Evolutionary conservation across 108 stramenopile genomes (phyloP), one percentile per base, ranked within the genome.

Genomic region (Cyclostephanos invisitatus): DNA sequence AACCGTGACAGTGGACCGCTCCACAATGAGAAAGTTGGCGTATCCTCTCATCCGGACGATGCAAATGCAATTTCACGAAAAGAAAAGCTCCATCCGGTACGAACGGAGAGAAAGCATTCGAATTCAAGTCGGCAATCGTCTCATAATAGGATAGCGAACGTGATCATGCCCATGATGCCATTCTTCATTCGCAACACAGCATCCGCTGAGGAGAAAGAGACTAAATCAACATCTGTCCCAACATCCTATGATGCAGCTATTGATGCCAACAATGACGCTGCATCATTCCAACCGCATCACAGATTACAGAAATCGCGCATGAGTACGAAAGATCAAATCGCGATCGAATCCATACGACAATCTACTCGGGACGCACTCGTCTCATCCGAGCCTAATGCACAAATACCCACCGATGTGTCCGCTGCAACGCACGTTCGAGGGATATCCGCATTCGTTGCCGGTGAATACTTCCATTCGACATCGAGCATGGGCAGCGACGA

Each of bases 401-500:
- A 37, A 61, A 61, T 44, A 40, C 21, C 36, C 2, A 21, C 60
- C 38, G 29, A 61, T 29, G 10, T n/a, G 28, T 14, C 60, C 29
- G 7, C 56, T n/a, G 11, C 7, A 29, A 12, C 56, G 28, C 4
- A 28, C 27, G 37, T 61, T 37, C 37, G 18, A 42, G 18, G 20
- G 3, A 61, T 6, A 1, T 18, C 3, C 36, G 60, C 60, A 12
- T 61, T 61, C 10, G n/a, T 21, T 18, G 25, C 60, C 9, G 36
- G n/a, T 44, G 60, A 40, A 40, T 54, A 53, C 55, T 54, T 53
- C 14, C 18, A 67, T 11, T 22, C 51, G 1, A 7, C 27, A 9
- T 37, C 66, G 20, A 54, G 20, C 51, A 51, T 32, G 50, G 36
- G 15, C 14, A 56, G 68, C 47, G 57, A 78, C 55, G 84, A 85